These are phyloP conservation scores for Dryas drummondii DNA, from an alignment of 306 rosid species.

Conservation along the genomic window DNA sequence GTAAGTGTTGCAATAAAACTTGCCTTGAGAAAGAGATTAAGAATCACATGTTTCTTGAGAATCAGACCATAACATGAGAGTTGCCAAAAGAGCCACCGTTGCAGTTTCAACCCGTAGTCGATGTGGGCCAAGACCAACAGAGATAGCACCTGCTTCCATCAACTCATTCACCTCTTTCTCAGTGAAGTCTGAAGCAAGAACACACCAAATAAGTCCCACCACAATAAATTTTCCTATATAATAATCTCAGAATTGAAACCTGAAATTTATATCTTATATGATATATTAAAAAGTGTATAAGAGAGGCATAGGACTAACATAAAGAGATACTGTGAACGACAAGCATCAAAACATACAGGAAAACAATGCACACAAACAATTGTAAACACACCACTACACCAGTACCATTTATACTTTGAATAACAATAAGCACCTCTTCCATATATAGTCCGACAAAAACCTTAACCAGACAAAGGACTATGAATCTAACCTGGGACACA, in stretches of 20 bases:
- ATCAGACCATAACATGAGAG: slow-evolving; percentile 85
- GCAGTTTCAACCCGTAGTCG: slow-evolving; percentile 96
- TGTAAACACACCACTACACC: neutral
- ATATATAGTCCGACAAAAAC: neutral
- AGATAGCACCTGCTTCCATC: slow-evolving; percentile 70
- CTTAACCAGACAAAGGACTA: neutral
- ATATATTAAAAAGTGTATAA: neutral
- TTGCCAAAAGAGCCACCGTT: slow-evolving; percentile 70
- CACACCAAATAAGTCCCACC: slow-evolving; percentile 10
- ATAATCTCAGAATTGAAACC: neutral
- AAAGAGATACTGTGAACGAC: neutral
- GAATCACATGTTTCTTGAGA: slow-evolving; percentile 32
- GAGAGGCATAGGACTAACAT: neutral
- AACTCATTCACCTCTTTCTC: slow-evolving; percentile 65
- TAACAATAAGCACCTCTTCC: neutral
- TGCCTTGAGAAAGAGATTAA: slow-evolving; percentile 31
- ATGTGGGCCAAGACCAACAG: slow-evolving; percentile 81
- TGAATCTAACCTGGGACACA: neutral
- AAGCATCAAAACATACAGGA: neutral
- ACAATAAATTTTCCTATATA: neutral
- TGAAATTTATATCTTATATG: neutral
- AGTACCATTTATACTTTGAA: neutral
- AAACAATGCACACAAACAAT: neutral
- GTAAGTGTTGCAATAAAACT: neutral
- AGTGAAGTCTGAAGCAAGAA: slow-evolving; percentile 63